Conservation (phyloP, 2,329 filamentous ascomycete genomes). For the Botryotinia narcissicola region DNA sequence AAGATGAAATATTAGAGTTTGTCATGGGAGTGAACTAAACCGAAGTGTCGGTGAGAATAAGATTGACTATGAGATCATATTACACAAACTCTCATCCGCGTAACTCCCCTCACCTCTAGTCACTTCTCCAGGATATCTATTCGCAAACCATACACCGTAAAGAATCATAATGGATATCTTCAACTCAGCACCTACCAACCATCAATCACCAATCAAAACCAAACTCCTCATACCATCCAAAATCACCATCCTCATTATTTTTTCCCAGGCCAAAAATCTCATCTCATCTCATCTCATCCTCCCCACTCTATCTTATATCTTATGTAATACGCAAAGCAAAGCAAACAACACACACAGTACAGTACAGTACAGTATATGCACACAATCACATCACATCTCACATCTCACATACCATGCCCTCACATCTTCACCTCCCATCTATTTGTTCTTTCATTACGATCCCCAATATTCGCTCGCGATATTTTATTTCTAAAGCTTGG, state of each 20-base stretch:
- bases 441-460: not conserved
- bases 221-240: not conserved
- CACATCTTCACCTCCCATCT: not conserved
- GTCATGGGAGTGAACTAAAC: not conserved
- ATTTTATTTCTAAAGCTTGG: not conserved
- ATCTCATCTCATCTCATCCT: slow-evolving; percentile 12
- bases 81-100: not conserved
- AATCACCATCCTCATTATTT: not conserved
- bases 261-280: slow-evolving; percentile 1
- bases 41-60: slow-evolving; percentile 12
- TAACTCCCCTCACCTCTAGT: not conserved
- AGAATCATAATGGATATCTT: not conserved
- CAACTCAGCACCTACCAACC: not conserved
- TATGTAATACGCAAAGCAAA: slow-evolving; percentile 12
- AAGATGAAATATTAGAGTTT: not conserved
- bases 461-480: not conserved
- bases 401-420: not conserved
- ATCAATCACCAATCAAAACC: not conserved
- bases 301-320: slow-evolving; percentile 12
- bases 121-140: not conserved
- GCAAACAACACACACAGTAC: too few relatives aligned
- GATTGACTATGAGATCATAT: not conserved
- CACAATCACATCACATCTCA: slow-evolving; percentile 5
- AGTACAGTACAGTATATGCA: not conserved
- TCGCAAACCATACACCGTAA: not conserved